Conservation (phyloP, 108 stramenopile genomes). For the Stephanodiscus triporus region DNA sequence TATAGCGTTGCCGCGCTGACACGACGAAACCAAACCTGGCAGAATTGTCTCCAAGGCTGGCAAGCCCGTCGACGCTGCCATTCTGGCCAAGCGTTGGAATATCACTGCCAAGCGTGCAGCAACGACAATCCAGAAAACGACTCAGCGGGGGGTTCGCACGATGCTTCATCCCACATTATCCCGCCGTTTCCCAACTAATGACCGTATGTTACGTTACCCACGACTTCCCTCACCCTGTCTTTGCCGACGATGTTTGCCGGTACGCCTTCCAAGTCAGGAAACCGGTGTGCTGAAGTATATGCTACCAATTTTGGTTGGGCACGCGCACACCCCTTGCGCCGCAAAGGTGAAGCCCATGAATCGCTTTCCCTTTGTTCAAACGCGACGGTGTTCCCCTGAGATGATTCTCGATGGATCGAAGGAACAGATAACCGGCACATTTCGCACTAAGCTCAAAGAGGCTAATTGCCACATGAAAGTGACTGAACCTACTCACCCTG, state of each 20-base stretch:
- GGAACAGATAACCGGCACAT: too few species aligned
- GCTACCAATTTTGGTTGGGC: conserved; percentile 28
- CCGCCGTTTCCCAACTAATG: conserved; percentile 22
- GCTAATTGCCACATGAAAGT: too few species aligned
- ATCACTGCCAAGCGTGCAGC: conserved; percentile 30
- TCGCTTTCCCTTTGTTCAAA: conserved; percentile 23
- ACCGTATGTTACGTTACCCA: conserved; percentile 19
- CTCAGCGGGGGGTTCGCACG: conserved; percentile 33
- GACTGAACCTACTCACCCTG: too few species aligned
- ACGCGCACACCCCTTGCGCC: conserved; percentile 26
- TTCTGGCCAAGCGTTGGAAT: conserved; percentile 23
- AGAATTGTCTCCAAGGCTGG: not conserved
- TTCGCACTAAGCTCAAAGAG: too few species aligned
- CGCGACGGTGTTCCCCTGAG: conserved; percentile 34
- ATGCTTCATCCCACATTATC: conserved; percentile 19
- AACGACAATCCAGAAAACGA: conserved; percentile 27
- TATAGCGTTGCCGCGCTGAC: too few species aligned
- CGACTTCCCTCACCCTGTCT: conserved; percentile 22
- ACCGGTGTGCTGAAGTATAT: conserved; percentile 35
- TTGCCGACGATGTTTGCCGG: conserved; percentile 25
- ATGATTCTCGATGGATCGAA: too few species aligned
- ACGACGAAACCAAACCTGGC: not conserved
- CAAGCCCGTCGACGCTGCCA: not conserved
- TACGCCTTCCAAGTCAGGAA: conserved; percentile 12
- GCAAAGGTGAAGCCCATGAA: conserved; percentile 35